Evolutionary conservation across 2,329 filamentous ascomycete genomes (phyloP).

Genomic region (Didymella exigua): DNA sequence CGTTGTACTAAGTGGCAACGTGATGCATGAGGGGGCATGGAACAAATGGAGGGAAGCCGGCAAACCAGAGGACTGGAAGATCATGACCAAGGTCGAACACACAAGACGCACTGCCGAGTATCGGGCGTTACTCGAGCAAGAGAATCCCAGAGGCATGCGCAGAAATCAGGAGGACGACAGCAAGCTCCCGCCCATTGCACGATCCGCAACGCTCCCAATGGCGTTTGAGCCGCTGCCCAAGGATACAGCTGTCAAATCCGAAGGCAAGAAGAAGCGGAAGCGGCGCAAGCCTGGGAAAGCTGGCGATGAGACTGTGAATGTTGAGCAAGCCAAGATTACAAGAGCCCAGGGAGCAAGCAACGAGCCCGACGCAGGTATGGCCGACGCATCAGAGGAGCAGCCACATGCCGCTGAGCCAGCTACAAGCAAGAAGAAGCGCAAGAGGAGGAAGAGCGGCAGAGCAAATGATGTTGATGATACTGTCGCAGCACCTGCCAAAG

Average conservation of each 20-base stretch:
- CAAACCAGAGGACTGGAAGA: conserved; percentile 41
- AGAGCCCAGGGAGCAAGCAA: background rate
- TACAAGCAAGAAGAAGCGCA: conserved; percentile 31
- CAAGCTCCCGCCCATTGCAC: conserved; percentile 26
- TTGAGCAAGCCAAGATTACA: conserved; percentile 4
- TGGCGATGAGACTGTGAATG: background rate
- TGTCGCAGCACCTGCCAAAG: conserved; percentile 8
- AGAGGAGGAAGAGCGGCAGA: conserved; percentile 27
- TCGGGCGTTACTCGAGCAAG: conserved; percentile 29
- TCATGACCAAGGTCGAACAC: conserved; percentile 46
- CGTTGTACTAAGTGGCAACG: conserved; percentile 42
- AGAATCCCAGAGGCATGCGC: conserved; percentile 29
- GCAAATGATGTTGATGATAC: conserved; percentile 3
- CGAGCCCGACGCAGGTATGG: background rate
- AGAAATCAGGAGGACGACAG: conserved; percentile 7
- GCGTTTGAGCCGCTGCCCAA: background rate
- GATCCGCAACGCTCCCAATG: conserved; percentile 25
- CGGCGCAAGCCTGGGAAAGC: conserved; percentile 26
- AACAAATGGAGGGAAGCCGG: conserved; percentile 35
- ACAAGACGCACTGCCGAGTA: conserved; percentile 41
- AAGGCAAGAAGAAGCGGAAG: conserved; percentile 32
- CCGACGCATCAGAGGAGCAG: conserved; percentile 6
- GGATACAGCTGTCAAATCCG: conserved; percentile 1
- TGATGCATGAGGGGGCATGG: conserved; percentile 40
- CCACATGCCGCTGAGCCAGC: conserved; percentile 2